Conservation (phyloP, 2,329 filamentous ascomycete species). For the Cordyceps javanica region DNA sequence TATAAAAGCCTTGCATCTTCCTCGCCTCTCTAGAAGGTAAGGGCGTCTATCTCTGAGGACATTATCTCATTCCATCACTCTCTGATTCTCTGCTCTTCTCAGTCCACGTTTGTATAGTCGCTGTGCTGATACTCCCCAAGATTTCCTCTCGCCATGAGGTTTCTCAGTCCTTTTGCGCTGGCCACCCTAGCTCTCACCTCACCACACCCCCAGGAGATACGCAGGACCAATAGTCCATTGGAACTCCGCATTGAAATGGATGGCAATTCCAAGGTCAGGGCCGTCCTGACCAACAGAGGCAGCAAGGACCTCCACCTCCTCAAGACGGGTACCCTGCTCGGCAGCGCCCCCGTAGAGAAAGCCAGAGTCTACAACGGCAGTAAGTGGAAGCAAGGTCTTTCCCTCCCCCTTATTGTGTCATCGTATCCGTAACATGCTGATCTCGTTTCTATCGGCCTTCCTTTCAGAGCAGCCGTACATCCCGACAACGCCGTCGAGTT, state of each 20-base stretch:
- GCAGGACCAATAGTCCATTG: constrained; percentile 15
- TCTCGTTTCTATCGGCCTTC: not conserved
- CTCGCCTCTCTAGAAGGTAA: too few species aligned
- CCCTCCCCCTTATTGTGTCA: too few species aligned
- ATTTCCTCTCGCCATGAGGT: not conserved
- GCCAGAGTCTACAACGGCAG: constrained; percentile 22
- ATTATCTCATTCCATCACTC: too few species aligned
- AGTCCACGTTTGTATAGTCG: too few species aligned
- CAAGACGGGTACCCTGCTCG: constrained; percentile 43
- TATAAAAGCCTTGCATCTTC: too few species aligned
- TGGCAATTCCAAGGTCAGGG: constrained; percentile 41
- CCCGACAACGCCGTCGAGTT: not conserved
- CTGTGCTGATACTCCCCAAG: too few species aligned
- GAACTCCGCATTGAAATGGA: constrained; percentile 35
- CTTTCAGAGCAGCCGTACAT: not conserved
- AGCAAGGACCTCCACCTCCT: constrained; percentile 37
- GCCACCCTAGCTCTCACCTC: not conserved
- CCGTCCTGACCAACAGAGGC: constrained; percentile 43
- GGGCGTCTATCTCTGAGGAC: too few species aligned
- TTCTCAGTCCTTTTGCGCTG: not conserved
- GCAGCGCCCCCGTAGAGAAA: constrained; percentile 42
- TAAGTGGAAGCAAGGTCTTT: not conserved
- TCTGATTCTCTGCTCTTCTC: not conserved
- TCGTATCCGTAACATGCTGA: constrained; percentile 16
- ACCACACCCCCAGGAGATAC: not conserved